Evolutionary conservation across 169 alveolate genomes (phyloP), one percentile per base, ranked within the genome.

Genomic region (Plasmodium ovale): DNA sequence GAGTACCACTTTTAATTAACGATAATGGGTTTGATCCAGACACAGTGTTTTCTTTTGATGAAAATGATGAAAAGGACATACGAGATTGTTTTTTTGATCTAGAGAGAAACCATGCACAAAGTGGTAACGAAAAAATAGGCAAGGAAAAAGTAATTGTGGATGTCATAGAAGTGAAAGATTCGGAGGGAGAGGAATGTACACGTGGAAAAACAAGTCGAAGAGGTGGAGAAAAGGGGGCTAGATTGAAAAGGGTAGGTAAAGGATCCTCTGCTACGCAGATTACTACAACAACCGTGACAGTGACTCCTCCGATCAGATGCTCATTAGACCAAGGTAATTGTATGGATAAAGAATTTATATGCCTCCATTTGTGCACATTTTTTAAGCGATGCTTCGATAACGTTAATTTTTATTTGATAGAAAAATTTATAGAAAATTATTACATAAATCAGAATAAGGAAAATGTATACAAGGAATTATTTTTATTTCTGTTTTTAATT

Each of bases 381-480:
- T 85, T 85, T 64, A 69, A 44, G 35, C n/a, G 49, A 7, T 85
- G 91, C 19, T 70, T 85, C 25, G 87, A 85, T 23, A 70, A 69
- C 25, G 42, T 85, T n/a, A 69, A 53, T 85, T 85, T 85, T 85
- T 85, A 85, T 56, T 69, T 70, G 42, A 85, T 85, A 56, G 91
- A 85, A 85, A 85, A 85, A 85, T 70, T 69, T 70, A 67, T 85
- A 31, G 87, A 85, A 64, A 67, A 64, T 58, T 69, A 85, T 42
- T 85, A 85, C 51, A 69, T 35, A 25, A 85, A 56, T 72, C 67
- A 85, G 1, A 60, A 72, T 42, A 85, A 68, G 21, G 90, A 82
- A 35, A 85, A 64, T 62, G 59, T 85, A 21, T 70, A 69, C 27
- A 85, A 70, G 49, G 91, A 85, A 49, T 60, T 85, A 35, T 54